phyloP scores from a whole-genome alignment of 345 rosid genomes.

The Eucalyptus pumila region DNA sequence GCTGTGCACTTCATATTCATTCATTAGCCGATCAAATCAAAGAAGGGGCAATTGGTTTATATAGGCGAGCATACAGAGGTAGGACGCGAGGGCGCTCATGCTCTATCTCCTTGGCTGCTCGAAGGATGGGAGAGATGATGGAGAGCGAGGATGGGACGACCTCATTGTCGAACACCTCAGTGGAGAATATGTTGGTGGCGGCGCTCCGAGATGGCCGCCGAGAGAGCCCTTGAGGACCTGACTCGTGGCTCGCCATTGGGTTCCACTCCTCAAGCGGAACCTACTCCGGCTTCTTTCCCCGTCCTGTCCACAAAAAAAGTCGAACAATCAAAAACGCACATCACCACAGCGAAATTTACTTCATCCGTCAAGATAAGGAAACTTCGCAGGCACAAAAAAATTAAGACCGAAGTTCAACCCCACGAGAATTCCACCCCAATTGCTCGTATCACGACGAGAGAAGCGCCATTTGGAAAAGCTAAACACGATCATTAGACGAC shows the following conservation, averaged over 20 bases:
- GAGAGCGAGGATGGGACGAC: constrained; percentile 90
- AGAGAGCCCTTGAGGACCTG: constrained; percentile 5
- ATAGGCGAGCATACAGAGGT: constrained; percentile 50
- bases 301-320: background rate
- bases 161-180: constrained; percentile 90
- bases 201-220: constrained; percentile 92
- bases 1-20: background rate
- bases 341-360: background rate
- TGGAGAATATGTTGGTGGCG: constrained; percentile 74
- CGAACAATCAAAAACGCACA: background rate
- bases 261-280: background rate
- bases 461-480: background rate
- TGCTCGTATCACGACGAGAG: too few relatives aligned
- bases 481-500: background rate
- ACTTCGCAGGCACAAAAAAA: background rate
- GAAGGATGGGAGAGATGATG: constrained; percentile 77
- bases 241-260: constrained; percentile 1
- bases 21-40: background rate
- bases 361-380: background rate
- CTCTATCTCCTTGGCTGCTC: constrained; percentile 80
- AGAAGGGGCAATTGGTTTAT: background rate
- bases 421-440: too few relatives aligned
- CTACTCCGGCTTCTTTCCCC: background rate
- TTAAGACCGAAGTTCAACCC: too few relatives aligned
- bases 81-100: constrained; percentile 97